Evolutionary conservation across 73 alveolate species (phyloP).

Genomic region (Tetrahymena malaccensis): DNA sequence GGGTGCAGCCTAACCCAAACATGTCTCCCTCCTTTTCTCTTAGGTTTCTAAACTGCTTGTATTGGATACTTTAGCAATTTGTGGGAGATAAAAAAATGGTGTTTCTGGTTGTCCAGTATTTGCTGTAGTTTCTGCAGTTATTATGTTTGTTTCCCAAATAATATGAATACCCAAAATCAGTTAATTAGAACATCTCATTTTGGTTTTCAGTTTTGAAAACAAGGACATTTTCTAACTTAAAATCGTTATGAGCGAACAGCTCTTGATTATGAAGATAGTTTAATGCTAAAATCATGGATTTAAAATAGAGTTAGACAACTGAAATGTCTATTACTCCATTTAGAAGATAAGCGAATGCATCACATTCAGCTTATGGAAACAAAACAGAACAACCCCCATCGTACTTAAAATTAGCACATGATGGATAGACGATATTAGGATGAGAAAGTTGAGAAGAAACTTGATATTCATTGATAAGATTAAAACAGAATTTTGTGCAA

Average conservation of each 20-base stretch:
- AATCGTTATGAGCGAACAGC: not conserved
- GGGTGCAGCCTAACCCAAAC: not conserved
- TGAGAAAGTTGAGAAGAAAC: not conserved
- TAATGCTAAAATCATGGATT: not conserved
- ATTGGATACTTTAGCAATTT: not conserved
- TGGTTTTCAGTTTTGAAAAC: not conserved
- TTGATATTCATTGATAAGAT: not conserved
- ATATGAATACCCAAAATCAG: not conserved
- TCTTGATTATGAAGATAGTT: not conserved
- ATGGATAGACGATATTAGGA: not conserved
- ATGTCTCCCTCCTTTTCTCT: not conserved
- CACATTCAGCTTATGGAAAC: not conserved
- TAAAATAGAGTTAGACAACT: not conserved
- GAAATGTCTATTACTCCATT: not conserved
- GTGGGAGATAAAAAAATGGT: not conserved
- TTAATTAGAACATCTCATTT: not conserved
- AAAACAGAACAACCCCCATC: not conserved
- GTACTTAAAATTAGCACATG: not conserved
- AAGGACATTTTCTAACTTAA: not conserved
- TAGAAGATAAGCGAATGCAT: not conserved
- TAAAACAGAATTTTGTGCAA: not conserved
- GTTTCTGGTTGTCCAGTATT: not conserved
- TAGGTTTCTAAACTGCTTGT: not conserved
- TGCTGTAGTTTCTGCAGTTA: not conserved
- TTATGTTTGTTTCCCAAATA: not conserved